Evolutionary conservation across 1,284 basidiomycete species (phyloP).

Genomic region (Ustilago curta): DNA sequence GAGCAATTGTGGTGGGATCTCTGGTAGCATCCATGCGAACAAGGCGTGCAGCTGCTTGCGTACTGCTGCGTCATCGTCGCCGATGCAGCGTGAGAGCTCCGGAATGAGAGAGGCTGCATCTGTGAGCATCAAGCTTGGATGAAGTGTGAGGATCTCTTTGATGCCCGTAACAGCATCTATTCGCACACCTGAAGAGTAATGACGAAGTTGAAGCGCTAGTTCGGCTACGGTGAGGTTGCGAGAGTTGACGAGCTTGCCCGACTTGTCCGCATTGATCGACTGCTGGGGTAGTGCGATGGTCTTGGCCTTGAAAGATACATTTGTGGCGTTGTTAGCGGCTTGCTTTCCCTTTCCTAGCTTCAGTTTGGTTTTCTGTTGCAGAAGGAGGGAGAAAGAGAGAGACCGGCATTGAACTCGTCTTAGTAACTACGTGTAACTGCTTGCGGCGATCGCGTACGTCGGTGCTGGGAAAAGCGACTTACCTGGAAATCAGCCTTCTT

Average conservation of each 20-base stretch:
- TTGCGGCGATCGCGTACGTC: too few species aligned
- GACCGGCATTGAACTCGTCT: neutral
- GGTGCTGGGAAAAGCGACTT: constrained; percentile 1
- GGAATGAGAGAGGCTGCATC: constrained; percentile 78
- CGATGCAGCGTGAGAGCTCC: constrained; percentile 78
- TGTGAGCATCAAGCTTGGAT: constrained; percentile 75
- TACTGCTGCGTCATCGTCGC: constrained; percentile 74
- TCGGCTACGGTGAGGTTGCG: constrained; percentile 81
- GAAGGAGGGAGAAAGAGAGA: neutral
- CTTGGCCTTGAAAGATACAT: constrained; percentile 93
- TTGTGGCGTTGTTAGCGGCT: constrained; percentile 83
- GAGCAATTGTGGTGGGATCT: constrained; percentile 74
- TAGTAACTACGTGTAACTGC: constrained; percentile 14
- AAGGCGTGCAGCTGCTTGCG: constrained; percentile 71
- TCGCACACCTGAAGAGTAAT: constrained; percentile 81
- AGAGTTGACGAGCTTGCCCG: constrained; percentile 45
- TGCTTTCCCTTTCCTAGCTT: constrained; percentile 96
- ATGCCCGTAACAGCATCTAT: constrained; percentile 86
- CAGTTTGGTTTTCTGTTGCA: constrained; percentile 85
- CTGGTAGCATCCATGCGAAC: constrained; percentile 79
- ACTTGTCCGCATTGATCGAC: constrained; percentile 61
- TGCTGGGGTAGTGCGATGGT: constrained; percentile 57
- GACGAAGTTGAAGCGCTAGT: constrained; percentile 82
- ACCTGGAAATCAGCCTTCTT: constrained; percentile 50
- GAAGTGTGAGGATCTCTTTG: constrained; percentile 80